These are phyloP conservation scores for Dryadomyces sulphureus DNA, from an alignment of 2,329 filamentous ascomycete genomes.

Conservation along the genomic window DNA sequence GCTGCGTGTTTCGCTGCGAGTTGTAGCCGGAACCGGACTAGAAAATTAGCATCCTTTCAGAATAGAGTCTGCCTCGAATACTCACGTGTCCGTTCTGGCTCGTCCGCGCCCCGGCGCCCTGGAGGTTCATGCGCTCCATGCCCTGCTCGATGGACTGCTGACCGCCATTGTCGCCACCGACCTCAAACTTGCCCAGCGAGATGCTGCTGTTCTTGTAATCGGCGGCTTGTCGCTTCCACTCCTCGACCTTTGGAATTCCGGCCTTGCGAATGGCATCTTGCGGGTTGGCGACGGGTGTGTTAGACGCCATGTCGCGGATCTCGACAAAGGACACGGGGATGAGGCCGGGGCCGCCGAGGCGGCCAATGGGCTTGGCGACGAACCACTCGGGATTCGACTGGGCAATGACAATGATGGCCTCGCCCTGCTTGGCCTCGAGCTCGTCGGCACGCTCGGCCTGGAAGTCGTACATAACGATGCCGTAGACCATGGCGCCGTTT, in stretches of 20 bases:
- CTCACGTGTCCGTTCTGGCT: slow-evolving; percentile 38
- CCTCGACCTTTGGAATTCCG: slow-evolving; percentile 86
- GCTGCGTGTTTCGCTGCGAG: slow-evolving; percentile 15
- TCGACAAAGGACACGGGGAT: slow-evolving; percentile 97
- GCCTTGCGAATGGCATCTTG: slow-evolving; percentile 75
- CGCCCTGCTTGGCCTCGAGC: slow-evolving; percentile 83
- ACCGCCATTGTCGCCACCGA: slow-evolving; percentile 26
- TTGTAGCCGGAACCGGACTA: slow-evolving; percentile 20
- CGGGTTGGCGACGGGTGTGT: slow-evolving; percentile 66
- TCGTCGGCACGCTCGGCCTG: slow-evolving; percentile 91
- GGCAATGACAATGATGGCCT: slow-evolving; percentile 95
- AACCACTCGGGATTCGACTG: slow-evolving; percentile 99
- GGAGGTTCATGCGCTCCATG: slow-evolving; percentile 68
- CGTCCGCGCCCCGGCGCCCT: slow-evolving; percentile 20
- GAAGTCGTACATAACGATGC: slow-evolving; percentile 95
- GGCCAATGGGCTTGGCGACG: slow-evolving; percentile 95
- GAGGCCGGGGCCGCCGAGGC: slow-evolving; percentile 84
- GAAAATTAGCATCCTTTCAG: too few species aligned
- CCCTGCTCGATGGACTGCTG: slow-evolving; percentile 46
- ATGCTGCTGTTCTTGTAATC: slow-evolving; percentile 99
- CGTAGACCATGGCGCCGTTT: slow-evolving; percentile 80
- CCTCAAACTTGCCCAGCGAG: slow-evolving; percentile 78
- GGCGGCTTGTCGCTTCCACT: slow-evolving; percentile 99
- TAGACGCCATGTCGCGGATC: slow-evolving; percentile 84
- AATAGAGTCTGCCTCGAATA: too few species aligned